Conservation (phyloP, 1,284 basidiomycete species). For the Ustilago curta region DNA sequence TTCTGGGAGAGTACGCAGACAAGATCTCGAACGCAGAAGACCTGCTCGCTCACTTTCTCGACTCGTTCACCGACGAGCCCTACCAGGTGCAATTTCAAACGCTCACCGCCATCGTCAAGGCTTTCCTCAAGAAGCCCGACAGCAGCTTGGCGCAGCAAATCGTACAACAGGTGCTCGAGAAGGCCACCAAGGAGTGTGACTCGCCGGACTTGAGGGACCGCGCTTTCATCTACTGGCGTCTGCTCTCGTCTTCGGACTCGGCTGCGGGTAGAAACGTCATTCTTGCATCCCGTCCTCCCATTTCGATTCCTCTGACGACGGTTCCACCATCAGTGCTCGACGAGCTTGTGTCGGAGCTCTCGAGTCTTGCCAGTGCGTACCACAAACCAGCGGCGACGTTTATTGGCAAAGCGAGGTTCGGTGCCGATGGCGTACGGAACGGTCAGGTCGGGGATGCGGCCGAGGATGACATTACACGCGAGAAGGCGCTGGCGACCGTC, state of each 20-base stretch:
- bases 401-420: constrained; percentile 69
- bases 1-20: constrained; percentile 96
- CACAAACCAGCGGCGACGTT: constrained; percentile 83
- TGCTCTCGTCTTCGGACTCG: constrained; percentile 86
- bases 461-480: constrained; percentile 61
- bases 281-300: constrained; percentile 89
- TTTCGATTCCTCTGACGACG: constrained; percentile 88
- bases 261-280: constrained; percentile 92
- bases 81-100: constrained; percentile 95
- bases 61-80: constrained; percentile 91
- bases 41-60: constrained; percentile 87
- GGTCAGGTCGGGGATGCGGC: constrained; percentile 22
- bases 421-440: constrained; percentile 52
- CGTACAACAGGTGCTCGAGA: constrained; percentile 88
- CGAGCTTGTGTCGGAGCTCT: constrained; percentile 78
- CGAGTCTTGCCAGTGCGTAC: constrained; percentile 88
- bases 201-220: constrained; percentile 96
- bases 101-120: constrained; percentile 93
- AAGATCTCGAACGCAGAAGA: constrained; percentile 97
- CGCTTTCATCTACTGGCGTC: constrained; percentile 95
- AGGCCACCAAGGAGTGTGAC: constrained; percentile 96
- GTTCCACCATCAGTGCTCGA: constrained; percentile 91
- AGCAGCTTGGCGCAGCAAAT: constrained; percentile 80
- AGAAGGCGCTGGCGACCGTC: constrained; percentile 72
- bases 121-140: constrained; percentile 94